These are phyloP conservation scores for Hygrophorus pudorinus DNA, from an alignment of 768 basidiomycete genomes.

Conservation along the genomic window DNA sequence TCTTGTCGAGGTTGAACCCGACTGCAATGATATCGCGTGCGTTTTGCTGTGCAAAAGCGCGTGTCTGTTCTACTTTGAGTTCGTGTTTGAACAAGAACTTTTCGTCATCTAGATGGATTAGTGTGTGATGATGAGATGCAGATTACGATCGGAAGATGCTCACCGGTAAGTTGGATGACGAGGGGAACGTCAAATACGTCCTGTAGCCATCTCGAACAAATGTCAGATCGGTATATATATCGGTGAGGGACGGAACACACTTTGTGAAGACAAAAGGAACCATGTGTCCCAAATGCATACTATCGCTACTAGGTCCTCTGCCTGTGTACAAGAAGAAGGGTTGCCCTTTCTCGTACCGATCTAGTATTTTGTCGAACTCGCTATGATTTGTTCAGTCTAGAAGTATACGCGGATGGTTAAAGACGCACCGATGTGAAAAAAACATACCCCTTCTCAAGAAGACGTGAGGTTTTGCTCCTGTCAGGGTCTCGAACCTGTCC, in stretches of 20 bases:
- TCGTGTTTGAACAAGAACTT: conserved; percentile 98
- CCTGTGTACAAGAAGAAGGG: conserved; percentile 99
- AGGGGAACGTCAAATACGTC: conserved; percentile 91
- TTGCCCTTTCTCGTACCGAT: conserved; percentile 93
- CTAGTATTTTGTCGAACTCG: conserved; percentile 88
- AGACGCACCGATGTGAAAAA: conserved; percentile 87
- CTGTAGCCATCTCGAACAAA: conserved; percentile 74
- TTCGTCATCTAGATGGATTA: conserved; percentile 79
- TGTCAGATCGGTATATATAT: not conserved
- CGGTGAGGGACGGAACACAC: conserved; percentile 32
- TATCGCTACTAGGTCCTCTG: conserved; percentile 91
- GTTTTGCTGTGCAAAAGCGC: conserved; percentile 73
- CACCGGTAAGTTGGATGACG: conserved; percentile 92
- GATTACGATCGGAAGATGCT: conserved; percentile 7
- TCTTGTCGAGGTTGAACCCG: conserved; percentile 84
- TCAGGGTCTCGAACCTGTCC: conserved; percentile 83
- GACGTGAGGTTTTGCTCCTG: conserved; percentile 81
- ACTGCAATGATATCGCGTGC: conserved; percentile 96
- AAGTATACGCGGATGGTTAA: not conserved
- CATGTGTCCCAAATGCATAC: conserved; percentile 97
- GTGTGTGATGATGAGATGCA: not conserved
- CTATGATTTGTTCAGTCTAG: conserved; percentile 28
- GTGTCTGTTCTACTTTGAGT: conserved; percentile 82
- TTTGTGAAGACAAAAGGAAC: conserved; percentile 96
- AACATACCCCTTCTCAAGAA: conserved; percentile 89